phyloP scores from a whole-genome alignment of 2,329 filamentous ascomycete genomes.

The Hymenoscyphus fraxineus region DNA sequence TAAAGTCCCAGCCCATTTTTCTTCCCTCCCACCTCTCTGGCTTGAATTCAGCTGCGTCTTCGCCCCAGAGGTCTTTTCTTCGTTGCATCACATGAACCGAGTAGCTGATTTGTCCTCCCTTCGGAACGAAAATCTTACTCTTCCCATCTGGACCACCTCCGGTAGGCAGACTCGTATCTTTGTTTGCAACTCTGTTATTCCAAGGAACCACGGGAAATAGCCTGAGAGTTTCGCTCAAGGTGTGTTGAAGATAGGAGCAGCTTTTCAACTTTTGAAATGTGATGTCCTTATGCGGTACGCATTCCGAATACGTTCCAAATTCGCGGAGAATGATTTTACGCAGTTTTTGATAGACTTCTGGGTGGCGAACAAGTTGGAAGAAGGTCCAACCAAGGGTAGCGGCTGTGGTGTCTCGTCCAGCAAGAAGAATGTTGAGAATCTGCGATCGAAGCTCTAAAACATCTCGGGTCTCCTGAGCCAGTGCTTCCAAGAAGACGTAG shows the following conservation, averaged over 20 bases:
- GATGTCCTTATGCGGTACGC: constrained; percentile 8
- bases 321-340: constrained; percentile 38
- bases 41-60: constrained; percentile 42
- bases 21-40: constrained; percentile 26
- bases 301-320: constrained; percentile 31
- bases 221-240: constrained; percentile 42
- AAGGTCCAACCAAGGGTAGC: constrained; percentile 47
- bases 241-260: constrained; percentile 25
- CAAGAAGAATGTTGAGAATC: constrained; percentile 38
- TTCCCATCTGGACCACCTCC: constrained; percentile 36
- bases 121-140: constrained; percentile 32
- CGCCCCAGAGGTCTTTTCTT: constrained; percentile 58
- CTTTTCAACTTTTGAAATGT: constrained; percentile 19
- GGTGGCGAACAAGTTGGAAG: constrained; percentile 40
- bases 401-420: constrained; percentile 54
- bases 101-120: constrained; percentile 24
- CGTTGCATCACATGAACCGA: constrained; percentile 31
- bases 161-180: constrained; percentile 39
- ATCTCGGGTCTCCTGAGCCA: constrained; percentile 20
- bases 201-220: constrained; percentile 44
- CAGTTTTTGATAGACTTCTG: constrained; percentile 40
- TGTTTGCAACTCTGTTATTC: constrained; percentile 47
- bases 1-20: constrained; percentile 20
- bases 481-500: constrained; percentile 35
- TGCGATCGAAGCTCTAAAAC: constrained; percentile 23